Conservation (phyloP, 139 green algal genomes). For the Desmodesmus armatus region DNA sequence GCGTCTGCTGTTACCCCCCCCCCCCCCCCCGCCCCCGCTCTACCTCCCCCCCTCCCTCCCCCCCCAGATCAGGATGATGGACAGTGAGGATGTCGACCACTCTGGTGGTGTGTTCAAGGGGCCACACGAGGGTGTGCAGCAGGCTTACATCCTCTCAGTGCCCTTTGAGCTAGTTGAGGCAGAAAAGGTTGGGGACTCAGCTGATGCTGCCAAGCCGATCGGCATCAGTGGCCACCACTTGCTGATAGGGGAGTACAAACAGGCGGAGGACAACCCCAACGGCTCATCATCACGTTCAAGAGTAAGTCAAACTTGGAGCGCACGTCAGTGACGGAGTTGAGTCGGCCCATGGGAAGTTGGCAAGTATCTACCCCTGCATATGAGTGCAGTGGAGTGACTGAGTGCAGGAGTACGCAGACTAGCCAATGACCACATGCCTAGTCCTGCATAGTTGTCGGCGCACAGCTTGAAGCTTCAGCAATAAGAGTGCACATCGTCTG, state of each 20-base stretch:
- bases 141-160: slow-evolving; percentile 29
- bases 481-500: background rate
- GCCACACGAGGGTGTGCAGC: no score
- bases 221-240: background rate
- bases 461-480: background rate
- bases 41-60: background rate
- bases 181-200: background rate
- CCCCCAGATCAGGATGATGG: slow-evolving; percentile 12
- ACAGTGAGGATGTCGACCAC: background rate
- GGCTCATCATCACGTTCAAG: slow-evolving; percentile 37
- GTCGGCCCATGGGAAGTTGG: background rate
- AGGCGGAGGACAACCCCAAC: slow-evolving; percentile 15
- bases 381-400: background rate
- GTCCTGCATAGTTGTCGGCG: background rate
- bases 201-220: background rate
- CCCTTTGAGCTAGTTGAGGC: slow-evolving; percentile 34
- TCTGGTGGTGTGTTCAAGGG: slow-evolving; percentile 36
- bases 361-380: background rate
- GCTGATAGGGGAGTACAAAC: slow-evolving; percentile 26
- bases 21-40: background rate
- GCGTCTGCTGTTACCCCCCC: background rate
- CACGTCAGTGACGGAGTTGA: background rate
- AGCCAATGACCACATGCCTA: no score
- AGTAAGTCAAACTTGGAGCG: background rate
- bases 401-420: no score